These are phyloP conservation scores for Microdochium trichocladiopsis DNA, from an alignment of 2,329 filamentous ascomycete species.

Conservation along the genomic window DNA sequence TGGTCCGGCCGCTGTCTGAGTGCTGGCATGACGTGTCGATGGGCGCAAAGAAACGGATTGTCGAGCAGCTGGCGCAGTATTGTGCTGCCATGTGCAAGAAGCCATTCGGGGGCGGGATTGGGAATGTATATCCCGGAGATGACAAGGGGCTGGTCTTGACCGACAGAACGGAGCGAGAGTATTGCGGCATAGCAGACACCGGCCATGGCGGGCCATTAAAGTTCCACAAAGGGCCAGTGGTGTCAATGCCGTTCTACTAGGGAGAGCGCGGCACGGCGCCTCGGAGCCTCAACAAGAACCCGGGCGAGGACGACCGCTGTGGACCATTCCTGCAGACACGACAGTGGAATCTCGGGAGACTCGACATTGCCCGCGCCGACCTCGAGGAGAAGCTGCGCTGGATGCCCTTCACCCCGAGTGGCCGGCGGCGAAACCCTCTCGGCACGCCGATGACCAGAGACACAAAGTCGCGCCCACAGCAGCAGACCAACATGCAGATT, in stretches of 20 bases:
- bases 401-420: neutral
- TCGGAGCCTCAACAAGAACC: neutral
- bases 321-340: neutral
- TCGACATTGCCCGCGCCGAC: constrained; percentile 12
- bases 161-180: neutral
- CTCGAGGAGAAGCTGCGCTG: constrained; percentile 6
- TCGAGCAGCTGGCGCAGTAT: constrained; percentile 18
- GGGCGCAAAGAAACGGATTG: constrained; percentile 16
- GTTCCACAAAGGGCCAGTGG: constrained; percentile 12
- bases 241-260: constrained; percentile 21
- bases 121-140: constrained; percentile 15
- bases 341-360: constrained; percentile 7
- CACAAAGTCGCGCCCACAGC: too few species aligned
- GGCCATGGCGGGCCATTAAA: neutral
- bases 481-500: constrained; percentile 3
- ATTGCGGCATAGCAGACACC: neutral
- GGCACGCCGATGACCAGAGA: too few species aligned
- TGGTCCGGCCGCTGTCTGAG: constrained; percentile 15
- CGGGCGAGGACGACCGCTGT: neutral
- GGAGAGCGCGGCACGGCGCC: constrained; percentile 7
- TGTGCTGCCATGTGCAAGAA: constrained; percentile 8
- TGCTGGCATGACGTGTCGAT: constrained; percentile 13
- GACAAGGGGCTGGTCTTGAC: neutral
- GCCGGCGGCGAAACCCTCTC: neutral
- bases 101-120: constrained; percentile 15